A percentile compares a stretch with the other conserved stretches of the same genome.
Evolutionary conservation across 1,284 basidiomycete genomes (phyloP).

Genomic region (Spongiforma sp.): DNA sequence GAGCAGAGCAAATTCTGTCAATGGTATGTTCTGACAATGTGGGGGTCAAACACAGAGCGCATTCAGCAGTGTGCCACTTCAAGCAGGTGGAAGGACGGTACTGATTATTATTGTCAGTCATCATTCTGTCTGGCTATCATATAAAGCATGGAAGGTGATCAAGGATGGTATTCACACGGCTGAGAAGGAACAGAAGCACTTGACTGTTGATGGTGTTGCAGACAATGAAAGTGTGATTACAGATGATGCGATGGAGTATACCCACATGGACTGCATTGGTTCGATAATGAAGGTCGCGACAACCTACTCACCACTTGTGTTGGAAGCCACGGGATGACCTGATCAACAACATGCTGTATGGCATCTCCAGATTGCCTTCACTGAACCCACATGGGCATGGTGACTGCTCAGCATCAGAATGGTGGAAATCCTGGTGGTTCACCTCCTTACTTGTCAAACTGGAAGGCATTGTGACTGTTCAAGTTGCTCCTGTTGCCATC

Average conservation of each 20-base stretch:
- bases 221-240: slow-evolving; percentile 59
- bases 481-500: slow-evolving; percentile 69
- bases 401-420: slow-evolving; percentile 62
- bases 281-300: slow-evolving; percentile 42
- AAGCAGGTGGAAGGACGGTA: slow-evolving; percentile 77
- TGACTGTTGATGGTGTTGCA: slow-evolving; percentile 47
- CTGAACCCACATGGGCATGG: slow-evolving; percentile 43
- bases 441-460: slow-evolving; percentile 45
- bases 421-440: slow-evolving; percentile 28
- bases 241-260: slow-evolving; percentile 70
- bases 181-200: slow-evolving; percentile 70
- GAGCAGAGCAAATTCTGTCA: slow-evolving; percentile 74
- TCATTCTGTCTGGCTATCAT: slow-evolving; percentile 77
- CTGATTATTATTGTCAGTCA: slow-evolving; percentile 77
- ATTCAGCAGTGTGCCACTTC: slow-evolving; percentile 74
- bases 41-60: slow-evolving; percentile 68
- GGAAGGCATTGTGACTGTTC: slow-evolving; percentile 58
- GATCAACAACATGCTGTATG: slow-evolving; percentile 46
- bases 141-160: slow-evolving; percentile 82
- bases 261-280: slow-evolving; percentile 47
- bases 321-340: slow-evolving; percentile 52
- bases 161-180: slow-evolving; percentile 78
- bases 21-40: slow-evolving; percentile 79
- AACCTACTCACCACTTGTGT: slow-evolving; percentile 56
- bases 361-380: slow-evolving; percentile 53